Evolutionary conservation across 164 flowering plant species (phyloP).

Genomic region (Chimonanthus praecox): DNA sequence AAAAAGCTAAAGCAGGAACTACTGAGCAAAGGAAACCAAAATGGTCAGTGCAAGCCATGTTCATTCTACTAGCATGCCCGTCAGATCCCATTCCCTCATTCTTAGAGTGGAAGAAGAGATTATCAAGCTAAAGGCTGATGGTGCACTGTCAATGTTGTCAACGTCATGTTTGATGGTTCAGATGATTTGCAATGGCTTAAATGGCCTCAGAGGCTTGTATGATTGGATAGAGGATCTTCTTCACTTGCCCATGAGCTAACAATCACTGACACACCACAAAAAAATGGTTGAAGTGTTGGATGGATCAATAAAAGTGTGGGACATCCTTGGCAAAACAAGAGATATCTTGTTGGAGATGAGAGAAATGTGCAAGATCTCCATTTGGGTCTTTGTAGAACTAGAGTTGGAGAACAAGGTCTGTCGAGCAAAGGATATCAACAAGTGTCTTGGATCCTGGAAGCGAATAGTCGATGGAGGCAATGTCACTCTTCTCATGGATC

Average conservation of each 20-base stretch:
- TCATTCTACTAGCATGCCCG: not conserved
- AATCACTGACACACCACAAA: conserved; percentile 9
- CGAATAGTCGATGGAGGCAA: conserved; percentile 4
- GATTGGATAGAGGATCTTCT: conserved; percentile 18
- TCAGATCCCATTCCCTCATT: not conserved
- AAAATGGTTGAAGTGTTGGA: conserved; percentile 26
- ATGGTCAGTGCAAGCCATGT: not conserved
- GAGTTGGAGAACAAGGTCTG: conserved; percentile 7
- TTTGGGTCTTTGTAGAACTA: conserved; percentile 21
- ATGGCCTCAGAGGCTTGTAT: conserved; percentile 11
- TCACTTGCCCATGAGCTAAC: conserved; percentile 15
- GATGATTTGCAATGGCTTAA: not conserved
- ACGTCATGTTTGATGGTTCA: not conserved
- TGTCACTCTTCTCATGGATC: not conserved
- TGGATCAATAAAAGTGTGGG: conserved; percentile 33
- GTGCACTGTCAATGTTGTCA: not conserved
- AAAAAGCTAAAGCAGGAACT: no score
- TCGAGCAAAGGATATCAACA: conserved; percentile 21
- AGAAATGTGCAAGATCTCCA: conserved; percentile 24
- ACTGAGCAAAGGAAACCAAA: no score
- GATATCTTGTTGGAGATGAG: conserved; percentile 24
- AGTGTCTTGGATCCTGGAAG: conserved; percentile 22
- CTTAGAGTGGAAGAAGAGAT: not conserved
- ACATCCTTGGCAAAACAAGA: conserved; percentile 22
- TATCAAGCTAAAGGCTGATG: not conserved